Evolutionary conservation across 768 basidiomycete species (phyloP).

Genomic region (Boletus eberwhitei): DNA sequence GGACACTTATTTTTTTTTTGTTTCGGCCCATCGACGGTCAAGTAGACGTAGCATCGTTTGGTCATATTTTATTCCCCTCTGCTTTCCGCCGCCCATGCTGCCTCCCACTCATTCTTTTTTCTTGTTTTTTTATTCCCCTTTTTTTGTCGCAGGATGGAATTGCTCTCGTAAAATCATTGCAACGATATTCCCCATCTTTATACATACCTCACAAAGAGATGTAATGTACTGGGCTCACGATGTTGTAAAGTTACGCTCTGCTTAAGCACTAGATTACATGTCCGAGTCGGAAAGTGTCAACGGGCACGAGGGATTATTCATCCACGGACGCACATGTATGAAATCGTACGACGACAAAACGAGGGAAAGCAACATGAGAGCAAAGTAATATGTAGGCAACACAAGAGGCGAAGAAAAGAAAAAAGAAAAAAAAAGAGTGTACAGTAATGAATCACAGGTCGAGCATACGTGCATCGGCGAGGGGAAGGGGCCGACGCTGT

Average conservation of each 20-base stretch:
- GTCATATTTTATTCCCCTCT: conserved; percentile 28
- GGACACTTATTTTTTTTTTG: neutral
- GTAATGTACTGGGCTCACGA: conserved; percentile 23
- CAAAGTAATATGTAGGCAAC: neutral
- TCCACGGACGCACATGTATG: neutral
- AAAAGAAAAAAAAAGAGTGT: neutral
- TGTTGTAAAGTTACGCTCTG: conserved; percentile 17
- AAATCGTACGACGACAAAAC: neutral
- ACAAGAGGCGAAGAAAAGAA: neutral
- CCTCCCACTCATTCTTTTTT: neutral
- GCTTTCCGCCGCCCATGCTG: conserved; percentile 7
- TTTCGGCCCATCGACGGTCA: neutral
- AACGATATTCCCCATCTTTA: conserved; percentile 17
- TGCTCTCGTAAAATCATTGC: conserved; percentile 11
- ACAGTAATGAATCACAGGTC: conserved; percentile 16
- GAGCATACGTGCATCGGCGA: conserved; percentile 32
- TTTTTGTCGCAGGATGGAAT: conserved; percentile 11
- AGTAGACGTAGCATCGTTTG: conserved; percentile 12
- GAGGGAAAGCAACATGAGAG: conserved; percentile 4
- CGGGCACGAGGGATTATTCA: neutral
- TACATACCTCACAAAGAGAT: conserved; percentile 24
- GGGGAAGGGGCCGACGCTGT: conserved; percentile 30
- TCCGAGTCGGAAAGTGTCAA: neutral
- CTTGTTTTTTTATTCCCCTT: neutral
- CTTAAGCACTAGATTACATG: conserved; percentile 17